Evolutionary conservation across 2,329 filamentous ascomycete species (phyloP).

Genomic region (Pyrenophora tritici-repentis): DNA sequence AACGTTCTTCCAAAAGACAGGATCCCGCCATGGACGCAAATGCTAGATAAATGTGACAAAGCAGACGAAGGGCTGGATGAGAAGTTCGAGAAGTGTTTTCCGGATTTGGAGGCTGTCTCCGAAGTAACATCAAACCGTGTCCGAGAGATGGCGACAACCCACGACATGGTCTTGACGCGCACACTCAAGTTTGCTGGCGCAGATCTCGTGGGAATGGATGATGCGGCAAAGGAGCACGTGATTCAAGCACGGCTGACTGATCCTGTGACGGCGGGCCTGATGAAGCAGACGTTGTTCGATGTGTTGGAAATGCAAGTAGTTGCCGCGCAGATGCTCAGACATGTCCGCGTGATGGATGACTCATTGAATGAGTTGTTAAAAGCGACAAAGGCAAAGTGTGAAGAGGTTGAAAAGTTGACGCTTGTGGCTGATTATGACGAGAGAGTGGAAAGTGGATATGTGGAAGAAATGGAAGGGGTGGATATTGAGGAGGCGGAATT

Average conservation of each 20-base stretch:
- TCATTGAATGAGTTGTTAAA: slow-evolving; percentile 12
- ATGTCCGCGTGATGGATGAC: slow-evolving; percentile 8
- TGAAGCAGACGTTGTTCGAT: slow-evolving; percentile 16
- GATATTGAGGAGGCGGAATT: background rate
- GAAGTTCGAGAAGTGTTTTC: background rate
- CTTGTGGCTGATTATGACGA: background rate
- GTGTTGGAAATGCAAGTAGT: slow-evolving; percentile 4
- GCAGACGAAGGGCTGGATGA: background rate
- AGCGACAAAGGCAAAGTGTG: slow-evolving; percentile 10
- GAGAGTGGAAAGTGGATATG: background rate
- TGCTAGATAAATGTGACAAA: background rate
- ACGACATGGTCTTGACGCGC: slow-evolving; percentile 6
- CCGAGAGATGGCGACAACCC: slow-evolving; percentile 6
- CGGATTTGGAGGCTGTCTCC: slow-evolving; percentile 5
- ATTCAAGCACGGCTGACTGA: slow-evolving; percentile 13
- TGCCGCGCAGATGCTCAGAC: slow-evolving; percentile 9
- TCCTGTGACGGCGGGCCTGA: slow-evolving; percentile 17
- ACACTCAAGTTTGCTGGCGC: slow-evolving; percentile 18
- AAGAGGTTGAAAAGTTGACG: slow-evolving; percentile 8
- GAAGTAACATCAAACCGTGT: slow-evolving; percentile 2
- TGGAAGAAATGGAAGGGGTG: background rate
- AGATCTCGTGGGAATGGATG: slow-evolving; percentile 8
- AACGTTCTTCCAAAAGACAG: background rate
- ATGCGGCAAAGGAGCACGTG: slow-evolving; percentile 3
- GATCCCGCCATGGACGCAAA: background rate